Evolutionary conservation across 2,329 filamentous ascomycete species (phyloP), one percentile per base, ranked within the genome.

Genomic region (Penicillium vulpinum): DNA sequence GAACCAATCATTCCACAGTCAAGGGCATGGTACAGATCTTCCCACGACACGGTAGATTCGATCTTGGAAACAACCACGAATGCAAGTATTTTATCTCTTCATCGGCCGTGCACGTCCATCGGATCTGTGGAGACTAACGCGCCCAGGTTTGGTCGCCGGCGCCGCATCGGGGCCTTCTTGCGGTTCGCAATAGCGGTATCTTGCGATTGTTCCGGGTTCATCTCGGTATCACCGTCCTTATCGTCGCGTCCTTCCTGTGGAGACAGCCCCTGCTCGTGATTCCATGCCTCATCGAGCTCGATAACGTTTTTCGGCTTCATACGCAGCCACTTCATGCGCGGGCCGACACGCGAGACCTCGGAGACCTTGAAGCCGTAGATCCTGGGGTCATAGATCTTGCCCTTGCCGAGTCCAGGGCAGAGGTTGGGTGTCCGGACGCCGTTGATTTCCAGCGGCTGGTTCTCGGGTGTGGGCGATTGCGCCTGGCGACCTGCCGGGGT

Each of bases 311-410:
- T 80, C 0, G 94, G 94, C 71, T 92, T 89, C 75, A 89, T 87
- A 64, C 94, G 86, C 67, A 99, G 79, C 94, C 94, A 99, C 73
- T 92, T 92, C 94, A 99, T 99, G 59, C 94, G 85, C 13, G 94
- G 94, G 0, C 94, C 94, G 24, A 90, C 92, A 64, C 90, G 86
- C 40, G 94, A 91, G 56, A 92, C 83, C 75, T 97, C 94, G 18
- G 90, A 93, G 22, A 99, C 94, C 60, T 89, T 86, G 80, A 99
- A 99, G 28, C 94, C 94, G 76, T 97, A 99, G 73, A 99, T 97
- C 65, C 88, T 89, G 57, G 94, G 92, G 72, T 97, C 91, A 77
- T 97, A 97, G 68, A 97, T 91, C 73, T 87, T 91, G 57, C 86
- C 86, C 47, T 80, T 80, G 11, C 94, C 94, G 3, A 99, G 82